Evolutionary conservation across 2,329 filamentous ascomycete species (phyloP).

Genomic region (Fusarium denticulatum): DNA sequence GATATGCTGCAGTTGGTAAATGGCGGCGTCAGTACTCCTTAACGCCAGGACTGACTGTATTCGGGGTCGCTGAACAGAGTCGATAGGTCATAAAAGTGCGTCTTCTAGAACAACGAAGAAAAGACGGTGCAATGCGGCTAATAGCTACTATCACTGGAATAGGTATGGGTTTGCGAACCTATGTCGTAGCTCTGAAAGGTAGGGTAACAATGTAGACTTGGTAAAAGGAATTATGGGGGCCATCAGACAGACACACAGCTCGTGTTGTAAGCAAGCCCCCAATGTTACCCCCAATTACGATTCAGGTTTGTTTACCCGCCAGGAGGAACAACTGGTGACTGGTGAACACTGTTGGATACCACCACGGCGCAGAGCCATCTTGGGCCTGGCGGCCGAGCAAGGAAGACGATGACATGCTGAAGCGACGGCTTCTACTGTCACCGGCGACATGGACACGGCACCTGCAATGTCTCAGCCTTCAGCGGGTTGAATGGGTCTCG

Average conservation of each 20-base stretch:
- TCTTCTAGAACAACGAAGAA: slow-evolving; percentile 21
- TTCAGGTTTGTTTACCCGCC: neutral
- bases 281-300: neutral
- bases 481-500: slow-evolving; percentile 24
- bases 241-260: neutral
- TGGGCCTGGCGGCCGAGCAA: slow-evolving; percentile 27
- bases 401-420: slow-evolving; percentile 36
- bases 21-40: neutral
- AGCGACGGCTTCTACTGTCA: slow-evolving; percentile 27
- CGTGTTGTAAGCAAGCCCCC: neutral
- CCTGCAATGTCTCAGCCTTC: slow-evolving; percentile 33
- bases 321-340: neutral
- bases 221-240: neutral
- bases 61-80: neutral
- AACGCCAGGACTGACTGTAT: neutral
- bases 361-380: neutral
- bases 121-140: neutral
- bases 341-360: slow-evolving; percentile 2
- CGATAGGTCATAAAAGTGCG: slow-evolving; percentile 2
- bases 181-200: neutral
- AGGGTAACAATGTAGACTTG: neutral
- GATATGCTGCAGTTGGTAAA: neutral
- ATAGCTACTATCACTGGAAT: neutral
- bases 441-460: slow-evolving; percentile 40
- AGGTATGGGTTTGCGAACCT: slow-evolving; percentile 5